Evolutionary conservation across 2,329 filamentous ascomycete species (phyloP).

Genomic region (Lachnellula cervina): DNA sequence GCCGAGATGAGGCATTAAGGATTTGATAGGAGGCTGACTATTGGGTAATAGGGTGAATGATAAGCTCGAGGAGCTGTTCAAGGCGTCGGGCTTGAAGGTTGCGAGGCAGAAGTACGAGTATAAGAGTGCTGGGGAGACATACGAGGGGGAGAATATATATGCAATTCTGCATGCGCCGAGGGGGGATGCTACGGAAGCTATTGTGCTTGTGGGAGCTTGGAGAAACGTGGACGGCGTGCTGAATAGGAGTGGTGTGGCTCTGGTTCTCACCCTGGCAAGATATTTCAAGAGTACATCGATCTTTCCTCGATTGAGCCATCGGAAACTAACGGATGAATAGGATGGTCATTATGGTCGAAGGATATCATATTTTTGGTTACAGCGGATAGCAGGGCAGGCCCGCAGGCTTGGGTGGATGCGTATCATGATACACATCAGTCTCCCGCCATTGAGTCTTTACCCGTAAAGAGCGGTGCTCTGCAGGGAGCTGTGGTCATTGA

Average conservation of each 20-base stretch:
- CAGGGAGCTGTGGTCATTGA: slow-evolving; percentile 93
- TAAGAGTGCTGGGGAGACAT: slow-evolving; percentile 66
- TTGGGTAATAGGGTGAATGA: slow-evolving; percentile 54
- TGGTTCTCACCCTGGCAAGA: slow-evolving; percentile 79
- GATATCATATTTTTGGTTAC: slow-evolving; percentile 92
- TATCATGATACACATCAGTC: slow-evolving; percentile 88
- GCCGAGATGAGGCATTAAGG: background rate
- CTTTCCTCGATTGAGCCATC: background rate
- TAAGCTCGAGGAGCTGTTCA: slow-evolving; percentile 70
- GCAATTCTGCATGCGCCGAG: slow-evolving; percentile 88
- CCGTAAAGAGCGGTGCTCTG: slow-evolving; percentile 86
- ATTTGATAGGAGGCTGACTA: background rate
- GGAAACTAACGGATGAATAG: slow-evolving; percentile 34
- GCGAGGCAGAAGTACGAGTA: slow-evolving; percentile 87
- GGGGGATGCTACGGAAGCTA: slow-evolving; percentile 93
- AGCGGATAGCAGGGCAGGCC: slow-evolving; percentile 81
- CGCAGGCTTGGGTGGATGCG: slow-evolving; percentile 95
- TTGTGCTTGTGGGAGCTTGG: slow-evolving; percentile 89
- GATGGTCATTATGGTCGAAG: slow-evolving; percentile 98
- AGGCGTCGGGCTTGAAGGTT: slow-evolving; percentile 76
- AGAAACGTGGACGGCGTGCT: slow-evolving; percentile 71
- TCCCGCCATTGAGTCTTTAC: slow-evolving; percentile 64
- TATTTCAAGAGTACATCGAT: slow-evolving; percentile 75
- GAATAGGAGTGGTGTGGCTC: slow-evolving; percentile 82
- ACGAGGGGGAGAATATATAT: slow-evolving; percentile 85